Conservation (phyloP, 306 rosid genomes). For the Gillenia trifoliata region DNA sequence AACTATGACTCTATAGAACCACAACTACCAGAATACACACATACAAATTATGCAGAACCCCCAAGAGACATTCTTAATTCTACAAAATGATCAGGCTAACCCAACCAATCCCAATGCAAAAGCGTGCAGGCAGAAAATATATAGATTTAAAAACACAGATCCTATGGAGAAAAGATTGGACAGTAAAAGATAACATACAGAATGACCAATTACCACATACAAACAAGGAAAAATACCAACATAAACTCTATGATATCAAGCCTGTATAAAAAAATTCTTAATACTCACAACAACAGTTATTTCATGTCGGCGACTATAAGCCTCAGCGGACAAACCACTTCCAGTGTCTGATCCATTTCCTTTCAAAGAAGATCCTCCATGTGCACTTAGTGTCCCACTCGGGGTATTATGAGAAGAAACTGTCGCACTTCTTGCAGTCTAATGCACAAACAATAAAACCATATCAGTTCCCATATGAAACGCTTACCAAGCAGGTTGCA, state of each 20-base stretch:
- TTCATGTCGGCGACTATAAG: conserved; percentile 85
- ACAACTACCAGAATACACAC: neutral
- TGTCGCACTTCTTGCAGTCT: conserved; percentile 53
- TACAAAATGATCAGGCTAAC: neutral
- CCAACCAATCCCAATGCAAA: neutral
- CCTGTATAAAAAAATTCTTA: neutral
- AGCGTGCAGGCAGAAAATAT: too few relatives aligned
- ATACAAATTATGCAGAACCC: neutral
- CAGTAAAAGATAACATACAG: neutral
- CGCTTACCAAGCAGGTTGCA: neutral
- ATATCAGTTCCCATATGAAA: neutral
- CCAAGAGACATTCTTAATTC: neutral
- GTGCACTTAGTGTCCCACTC: conserved; percentile 40
- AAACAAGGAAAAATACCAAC: neutral
- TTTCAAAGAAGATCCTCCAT: conserved; percentile 44
- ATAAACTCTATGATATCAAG: neutral
- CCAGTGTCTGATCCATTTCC: conserved; percentile 57
- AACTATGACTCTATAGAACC: neutral
- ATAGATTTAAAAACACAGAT: too few relatives aligned
- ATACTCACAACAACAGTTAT: conserved; percentile 72
- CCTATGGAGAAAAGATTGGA: neutral
- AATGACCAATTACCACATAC: neutral
- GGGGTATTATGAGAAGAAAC: conserved; percentile 36
- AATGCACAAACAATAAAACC: conserved; percentile 23
- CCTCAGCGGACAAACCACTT: conserved; percentile 60